phyloP scores from a whole-genome alignment of 2,329 filamentous ascomycete species.

The Graphium sp. region DNA sequence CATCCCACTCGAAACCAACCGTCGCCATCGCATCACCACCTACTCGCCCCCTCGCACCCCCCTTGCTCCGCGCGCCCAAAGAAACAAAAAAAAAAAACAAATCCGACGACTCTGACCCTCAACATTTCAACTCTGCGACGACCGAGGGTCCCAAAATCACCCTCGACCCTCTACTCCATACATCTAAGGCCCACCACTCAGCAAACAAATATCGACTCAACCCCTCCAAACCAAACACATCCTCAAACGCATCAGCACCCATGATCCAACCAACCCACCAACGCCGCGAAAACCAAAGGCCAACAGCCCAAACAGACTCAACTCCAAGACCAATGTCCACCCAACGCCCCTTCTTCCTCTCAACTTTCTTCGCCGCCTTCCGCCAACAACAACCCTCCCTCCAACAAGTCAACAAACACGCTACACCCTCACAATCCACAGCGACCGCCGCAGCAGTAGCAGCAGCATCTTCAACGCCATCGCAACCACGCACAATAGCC shows the following conservation, averaged over 20 bases:
- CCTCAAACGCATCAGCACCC: too few species aligned
- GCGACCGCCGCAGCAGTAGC: slow-evolving; percentile 9
- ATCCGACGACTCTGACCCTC: background rate
- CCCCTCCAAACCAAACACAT: slow-evolving; percentile 1
- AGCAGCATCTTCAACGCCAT: slow-evolving; percentile 4
- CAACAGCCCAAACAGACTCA: too few species aligned
- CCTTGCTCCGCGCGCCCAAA: background rate
- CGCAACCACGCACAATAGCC: slow-evolving; percentile 3
- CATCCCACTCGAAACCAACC: background rate
- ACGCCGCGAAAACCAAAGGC: background rate
- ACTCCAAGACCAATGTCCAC: too few species aligned
- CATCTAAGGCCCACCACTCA: background rate
- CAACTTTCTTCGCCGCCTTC: slow-evolving; percentile 38
- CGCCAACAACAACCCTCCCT: slow-evolving; percentile 24
- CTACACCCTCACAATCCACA: slow-evolving; percentile 10
- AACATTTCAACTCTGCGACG: background rate
- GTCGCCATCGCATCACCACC: background rate
- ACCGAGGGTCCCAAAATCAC: background rate
- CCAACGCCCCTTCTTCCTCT: slow-evolving; percentile 38
- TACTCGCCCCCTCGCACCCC: background rate
- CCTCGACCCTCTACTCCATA: background rate
- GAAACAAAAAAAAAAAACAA: background rate
- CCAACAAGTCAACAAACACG: slow-evolving; percentile 18
- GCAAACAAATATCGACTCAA: background rate
- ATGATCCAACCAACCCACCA: too few species aligned